Percentiles rank a stretch among this genome's conserved stretches.
Conservation (phyloP, 805 yeast genomes). For the Pichia kluyveri region DNA sequence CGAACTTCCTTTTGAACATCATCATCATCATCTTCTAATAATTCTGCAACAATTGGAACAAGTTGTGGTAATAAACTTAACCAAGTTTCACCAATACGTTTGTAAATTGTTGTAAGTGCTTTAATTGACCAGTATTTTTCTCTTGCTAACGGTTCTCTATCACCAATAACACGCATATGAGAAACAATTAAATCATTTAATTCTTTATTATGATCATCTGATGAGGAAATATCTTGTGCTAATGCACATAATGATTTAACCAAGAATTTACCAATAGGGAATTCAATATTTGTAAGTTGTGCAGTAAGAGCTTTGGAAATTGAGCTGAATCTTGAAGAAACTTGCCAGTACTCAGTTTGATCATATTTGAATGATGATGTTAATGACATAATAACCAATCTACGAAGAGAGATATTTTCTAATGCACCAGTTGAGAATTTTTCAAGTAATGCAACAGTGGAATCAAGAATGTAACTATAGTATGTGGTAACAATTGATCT, state of each 20-base stretch:
- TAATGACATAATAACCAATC: conserved; percentile 65
- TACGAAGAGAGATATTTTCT: conserved; percentile 48
- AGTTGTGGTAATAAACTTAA: conserved; percentile 81
- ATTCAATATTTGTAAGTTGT: conserved; percentile 64
- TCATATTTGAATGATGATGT: conserved; percentile 80
- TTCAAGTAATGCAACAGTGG: conserved; percentile 49
- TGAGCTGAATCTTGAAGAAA: conserved; percentile 72
- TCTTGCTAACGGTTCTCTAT: conserved; percentile 34
- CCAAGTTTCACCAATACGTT: conserved; percentile 94
- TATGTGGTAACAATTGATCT: conserved; percentile 84
- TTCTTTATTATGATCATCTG: conserved; percentile 61
- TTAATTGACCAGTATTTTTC: conserved; percentile 78
- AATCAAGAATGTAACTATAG: conserved; percentile 76
- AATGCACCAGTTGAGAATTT: conserved; percentile 37
- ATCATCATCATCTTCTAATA: conserved; percentile 93
- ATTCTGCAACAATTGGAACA: conserved; percentile 91
- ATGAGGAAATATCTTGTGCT: conserved; percentile 55
- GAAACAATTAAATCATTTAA: conserved; percentile 56
- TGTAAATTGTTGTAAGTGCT: conserved; percentile 71
- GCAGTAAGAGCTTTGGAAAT: conserved; percentile 52
- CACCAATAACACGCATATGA: conserved; percentile 51
- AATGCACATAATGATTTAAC: conserved; percentile 74
- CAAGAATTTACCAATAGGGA: conserved; percentile 66
- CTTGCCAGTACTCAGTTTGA: conserved; percentile 92
- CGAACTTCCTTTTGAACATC: conserved; percentile 87